Evolutionary conservation across 2,329 filamentous ascomycete species (phyloP).

Genomic region (Elsinoe arachidis): DNA sequence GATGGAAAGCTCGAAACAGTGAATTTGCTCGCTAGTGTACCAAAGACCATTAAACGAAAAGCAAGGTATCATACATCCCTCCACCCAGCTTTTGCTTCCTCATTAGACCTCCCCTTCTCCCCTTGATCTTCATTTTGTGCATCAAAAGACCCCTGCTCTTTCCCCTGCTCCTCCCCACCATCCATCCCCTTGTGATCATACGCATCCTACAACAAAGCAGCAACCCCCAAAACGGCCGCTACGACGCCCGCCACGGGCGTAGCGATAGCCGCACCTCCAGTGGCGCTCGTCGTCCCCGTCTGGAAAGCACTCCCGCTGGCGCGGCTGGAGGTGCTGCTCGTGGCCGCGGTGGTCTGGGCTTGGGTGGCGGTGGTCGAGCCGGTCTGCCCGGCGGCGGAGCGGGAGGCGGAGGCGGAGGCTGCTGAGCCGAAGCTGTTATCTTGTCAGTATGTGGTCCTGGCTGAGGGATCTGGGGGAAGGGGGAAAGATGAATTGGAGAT

Average conservation of each 20-base stretch:
- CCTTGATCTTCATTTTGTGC: neutral
- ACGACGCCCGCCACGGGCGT: slow-evolving; percentile 13
- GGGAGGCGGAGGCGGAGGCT: neutral
- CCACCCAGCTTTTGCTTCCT: neutral
- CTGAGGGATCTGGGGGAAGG: neutral
- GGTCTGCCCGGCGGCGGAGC: neutral
- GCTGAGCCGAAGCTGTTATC: slow-evolving; percentile 2
- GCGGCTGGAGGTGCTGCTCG: neutral
- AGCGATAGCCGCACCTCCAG: slow-evolving; percentile 14
- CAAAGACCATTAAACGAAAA: neutral
- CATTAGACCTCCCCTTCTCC: neutral
- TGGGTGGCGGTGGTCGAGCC: slow-evolving; percentile 4
- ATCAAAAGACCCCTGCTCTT: neutral
- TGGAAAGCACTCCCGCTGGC: slow-evolving; percentile 14
- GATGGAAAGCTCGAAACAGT: neutral
- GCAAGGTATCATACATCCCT: slow-evolving; percentile 1
- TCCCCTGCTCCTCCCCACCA: neutral
- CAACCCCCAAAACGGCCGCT: slow-evolving; percentile 14
- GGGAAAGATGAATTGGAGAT: neutral
- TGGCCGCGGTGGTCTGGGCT: neutral
- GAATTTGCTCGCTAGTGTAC: slow-evolving; percentile 2
- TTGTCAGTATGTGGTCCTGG: neutral
- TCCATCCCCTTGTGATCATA: neutral
- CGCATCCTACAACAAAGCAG: slow-evolving; percentile 13
- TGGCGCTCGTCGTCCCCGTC: neutral